Percentiles rank a stretch among this genome's conserved stretches.
Conservation (phyloP, 2,329 filamentous ascomycete species). For the Ophiocordyceps unilateralis region DNA sequence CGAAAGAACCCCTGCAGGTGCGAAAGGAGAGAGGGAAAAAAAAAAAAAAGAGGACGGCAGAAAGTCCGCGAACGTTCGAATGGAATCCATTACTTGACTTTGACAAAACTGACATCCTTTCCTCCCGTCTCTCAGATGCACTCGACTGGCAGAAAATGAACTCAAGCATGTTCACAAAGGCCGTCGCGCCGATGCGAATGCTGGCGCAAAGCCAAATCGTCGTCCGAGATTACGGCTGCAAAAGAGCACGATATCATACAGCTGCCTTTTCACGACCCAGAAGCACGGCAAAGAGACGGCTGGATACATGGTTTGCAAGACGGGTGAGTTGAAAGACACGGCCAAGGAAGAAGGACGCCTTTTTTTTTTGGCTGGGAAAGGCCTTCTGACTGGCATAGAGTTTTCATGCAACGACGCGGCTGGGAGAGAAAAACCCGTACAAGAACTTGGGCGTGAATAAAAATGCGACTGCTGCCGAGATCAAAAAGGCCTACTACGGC, state of each 20-base stretch:
- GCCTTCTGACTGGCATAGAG: constrained; percentile 17
- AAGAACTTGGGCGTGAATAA: constrained; percentile 70
- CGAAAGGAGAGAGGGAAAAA: constrained; percentile 11
- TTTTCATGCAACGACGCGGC: constrained; percentile 42
- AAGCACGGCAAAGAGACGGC: constrained; percentile 6
- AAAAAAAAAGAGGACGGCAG: constrained; percentile 7
- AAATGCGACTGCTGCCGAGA: constrained; percentile 64
- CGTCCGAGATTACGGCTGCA: constrained; percentile 22
- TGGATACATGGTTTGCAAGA: constrained; percentile 6
- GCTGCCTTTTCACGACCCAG: constrained; percentile 8
- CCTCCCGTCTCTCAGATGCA: not conserved
- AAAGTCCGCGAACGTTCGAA: constrained; percentile 1
- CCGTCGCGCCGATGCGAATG: constrained; percentile 26
- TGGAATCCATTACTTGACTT: not conserved
- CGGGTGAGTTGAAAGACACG: constrained; percentile 16
- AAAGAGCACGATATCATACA: constrained; percentile 18
- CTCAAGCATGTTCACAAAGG: constrained; percentile 27
- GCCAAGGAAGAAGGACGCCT: no score
- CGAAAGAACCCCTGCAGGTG: no score
- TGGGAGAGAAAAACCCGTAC: constrained; percentile 64
- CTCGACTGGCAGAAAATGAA: constrained; percentile 20
- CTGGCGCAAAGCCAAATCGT: constrained; percentile 25
- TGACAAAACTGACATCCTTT: not conserved
- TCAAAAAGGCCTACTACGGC: constrained; percentile 97
- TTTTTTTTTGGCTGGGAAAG: not conserved